Percentiles rank a stretch among this genome's conserved stretches.
phyloP scores from a whole-genome alignment of 2,329 filamentous ascomycete genomes.

The Ophiostoma triangulosporum region DNA sequence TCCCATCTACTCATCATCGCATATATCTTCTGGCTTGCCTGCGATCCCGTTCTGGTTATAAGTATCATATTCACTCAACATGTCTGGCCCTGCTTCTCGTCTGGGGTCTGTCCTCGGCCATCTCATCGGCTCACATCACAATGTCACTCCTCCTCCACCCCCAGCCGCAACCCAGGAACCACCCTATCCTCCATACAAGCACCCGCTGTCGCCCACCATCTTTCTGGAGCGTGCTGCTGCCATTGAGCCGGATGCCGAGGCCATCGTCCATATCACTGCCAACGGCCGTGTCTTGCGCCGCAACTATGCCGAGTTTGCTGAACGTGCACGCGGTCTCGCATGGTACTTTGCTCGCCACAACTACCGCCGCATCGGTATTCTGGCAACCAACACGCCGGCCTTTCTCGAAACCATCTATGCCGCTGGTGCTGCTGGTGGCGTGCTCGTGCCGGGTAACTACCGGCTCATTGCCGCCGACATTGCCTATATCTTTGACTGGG shows the following conservation, averaged over 20 bases:
- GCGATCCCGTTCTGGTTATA: too few relatives aligned
- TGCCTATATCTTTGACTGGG: conserved; percentile 77
- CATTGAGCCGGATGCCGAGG: conserved; percentile 76
- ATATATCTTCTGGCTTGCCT: too few relatives aligned
- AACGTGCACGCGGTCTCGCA: conserved; percentile 74
- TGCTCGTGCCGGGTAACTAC: conserved; percentile 56
- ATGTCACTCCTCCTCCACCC: conserved; percentile 5
- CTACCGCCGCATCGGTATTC: conserved; percentile 66
- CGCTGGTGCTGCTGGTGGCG: conserved; percentile 65
- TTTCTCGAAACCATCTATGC: conserved; percentile 87
- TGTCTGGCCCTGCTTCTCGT: conserved; percentile 52
- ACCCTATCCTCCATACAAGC: conserved; percentile 36
- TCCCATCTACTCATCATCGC: background rate
- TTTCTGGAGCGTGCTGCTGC: conserved; percentile 70
- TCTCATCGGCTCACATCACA: conserved; percentile 22
- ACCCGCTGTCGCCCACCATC: conserved; percentile 73
- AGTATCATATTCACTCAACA: conserved; percentile 20
- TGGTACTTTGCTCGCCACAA: conserved; percentile 71
- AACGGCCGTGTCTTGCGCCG: conserved; percentile 62
- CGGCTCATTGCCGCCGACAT: conserved; percentile 72
- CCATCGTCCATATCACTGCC: conserved; percentile 73
- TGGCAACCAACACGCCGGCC: conserved; percentile 85
- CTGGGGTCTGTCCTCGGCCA: conserved; percentile 44
- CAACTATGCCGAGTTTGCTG: conserved; percentile 68
- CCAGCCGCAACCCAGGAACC: conserved; percentile 15